A percentile compares a stretch with the other conserved stretches of the same genome.
Evolutionary conservation across 1,284 basidiomycete genomes (phyloP).

Genomic region (Ustilago sp.): DNA sequence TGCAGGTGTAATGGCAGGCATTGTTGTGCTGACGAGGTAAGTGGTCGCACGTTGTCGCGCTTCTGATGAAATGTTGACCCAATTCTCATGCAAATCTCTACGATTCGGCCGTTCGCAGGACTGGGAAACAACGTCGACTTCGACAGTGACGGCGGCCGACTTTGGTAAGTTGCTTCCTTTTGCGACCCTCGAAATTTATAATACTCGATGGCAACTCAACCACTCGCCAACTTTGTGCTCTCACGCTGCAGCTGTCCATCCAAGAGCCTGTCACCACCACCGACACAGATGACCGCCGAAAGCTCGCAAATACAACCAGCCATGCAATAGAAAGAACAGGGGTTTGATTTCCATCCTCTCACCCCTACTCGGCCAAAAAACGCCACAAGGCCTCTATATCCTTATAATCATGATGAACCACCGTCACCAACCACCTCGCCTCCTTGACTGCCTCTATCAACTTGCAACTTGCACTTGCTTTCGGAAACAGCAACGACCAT

Average conservation of each 20-base stretch:
- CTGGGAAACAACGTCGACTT: slow-evolving; percentile 27
- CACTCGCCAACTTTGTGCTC: background rate
- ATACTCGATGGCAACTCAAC: background rate
- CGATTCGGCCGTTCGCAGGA: background rate
- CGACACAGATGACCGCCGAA: slow-evolving; percentile 8
- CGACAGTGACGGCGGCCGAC: slow-evolving; percentile 12
- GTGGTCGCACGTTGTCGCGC: background rate
- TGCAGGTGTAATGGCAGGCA: slow-evolving; percentile 12
- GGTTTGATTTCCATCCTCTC: background rate
- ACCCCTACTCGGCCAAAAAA: slow-evolving; percentile 37
- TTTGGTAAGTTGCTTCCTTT: slow-evolving; percentile 2
- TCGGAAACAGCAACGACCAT: slow-evolving; percentile 89
- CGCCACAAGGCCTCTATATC: slow-evolving; percentile 82
- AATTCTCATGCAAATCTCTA: background rate
- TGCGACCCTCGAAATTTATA: no score
- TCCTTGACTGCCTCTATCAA: slow-evolving; percentile 80
- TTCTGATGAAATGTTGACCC: background rate
- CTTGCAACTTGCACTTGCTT: slow-evolving; percentile 78
- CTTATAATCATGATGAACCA: slow-evolving; percentile 95
- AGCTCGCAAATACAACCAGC: background rate
- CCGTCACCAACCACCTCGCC: slow-evolving; percentile 88
- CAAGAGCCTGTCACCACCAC: slow-evolving; percentile 14
- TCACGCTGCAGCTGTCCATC: background rate
- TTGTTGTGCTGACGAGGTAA: slow-evolving; percentile 2
- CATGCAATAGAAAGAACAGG: background rate